These are phyloP conservation scores for Herpetomonas tarakana DNA, from an alignment of 208 protist genomes.

Conservation along the genomic window DNA sequence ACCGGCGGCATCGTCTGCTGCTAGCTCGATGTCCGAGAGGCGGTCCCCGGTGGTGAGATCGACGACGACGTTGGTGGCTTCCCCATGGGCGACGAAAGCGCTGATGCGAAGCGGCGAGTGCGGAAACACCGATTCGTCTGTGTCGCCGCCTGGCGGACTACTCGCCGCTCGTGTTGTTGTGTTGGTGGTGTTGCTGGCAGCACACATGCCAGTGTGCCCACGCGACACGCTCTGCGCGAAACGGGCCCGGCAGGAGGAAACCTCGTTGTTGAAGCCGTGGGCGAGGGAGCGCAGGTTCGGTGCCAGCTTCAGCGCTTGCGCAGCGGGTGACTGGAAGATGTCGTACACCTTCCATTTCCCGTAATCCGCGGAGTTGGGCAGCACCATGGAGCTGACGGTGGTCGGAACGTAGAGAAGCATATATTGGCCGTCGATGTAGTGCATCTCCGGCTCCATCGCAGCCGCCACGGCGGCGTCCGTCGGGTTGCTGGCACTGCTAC, in stretches of 20 bases:
- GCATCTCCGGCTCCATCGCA: conserved; percentile 19
- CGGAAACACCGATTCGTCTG: background rate
- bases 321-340: conserved; percentile 3
- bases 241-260: background rate
- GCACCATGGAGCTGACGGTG: background rate
- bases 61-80: background rate
- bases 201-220: conserved; percentile 11
- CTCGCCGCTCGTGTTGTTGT: no score
- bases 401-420: conserved; percentile 48
- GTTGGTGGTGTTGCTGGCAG: conserved; percentile 15
- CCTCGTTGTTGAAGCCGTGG: background rate
- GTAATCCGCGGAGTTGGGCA: background rate
- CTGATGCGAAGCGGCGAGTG: background rate
- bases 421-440: conserved; percentile 48
- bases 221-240: background rate
- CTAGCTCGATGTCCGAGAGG: background rate
- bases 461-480: background rate
- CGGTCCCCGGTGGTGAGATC: background rate
- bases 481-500: background rate
- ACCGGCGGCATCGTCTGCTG: background rate
- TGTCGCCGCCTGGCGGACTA: conserved; percentile 1
- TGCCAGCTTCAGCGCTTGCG: conserved; percentile 26
- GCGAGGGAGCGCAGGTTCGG: conserved; percentile 16
- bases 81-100: background rate
- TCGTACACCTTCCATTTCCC: conserved; percentile 35